phyloP scores from a whole-genome alignment of 805 yeast species.

The Metschnikowia amazonensis region DNA sequence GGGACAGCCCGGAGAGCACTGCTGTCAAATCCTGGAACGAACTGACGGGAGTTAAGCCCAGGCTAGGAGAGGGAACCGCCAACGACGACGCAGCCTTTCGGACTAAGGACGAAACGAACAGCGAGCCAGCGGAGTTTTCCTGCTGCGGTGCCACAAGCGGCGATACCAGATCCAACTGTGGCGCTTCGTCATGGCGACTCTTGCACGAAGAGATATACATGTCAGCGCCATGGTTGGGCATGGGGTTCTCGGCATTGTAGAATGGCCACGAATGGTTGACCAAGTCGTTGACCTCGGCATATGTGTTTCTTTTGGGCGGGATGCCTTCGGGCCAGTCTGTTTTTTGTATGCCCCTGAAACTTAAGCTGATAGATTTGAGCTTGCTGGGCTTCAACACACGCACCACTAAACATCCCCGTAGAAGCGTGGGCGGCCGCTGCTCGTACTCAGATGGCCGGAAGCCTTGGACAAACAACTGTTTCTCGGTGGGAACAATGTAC shows the following conservation, averaged over 20 bases:
- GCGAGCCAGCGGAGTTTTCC: conserved; percentile 18
- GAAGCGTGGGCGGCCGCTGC: conserved; percentile 69
- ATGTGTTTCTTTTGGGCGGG: conserved; percentile 77
- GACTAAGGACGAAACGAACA: conserved; percentile 23
- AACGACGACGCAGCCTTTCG: conserved; percentile 30
- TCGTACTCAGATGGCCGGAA: conserved; percentile 62
- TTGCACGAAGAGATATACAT: conserved; percentile 22
- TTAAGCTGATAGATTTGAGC: conserved; percentile 58
- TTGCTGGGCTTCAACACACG: conserved; percentile 69
- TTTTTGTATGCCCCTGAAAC: conserved; percentile 63
- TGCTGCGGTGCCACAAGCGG: conserved; percentile 29
- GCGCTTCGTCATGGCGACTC: neutral
- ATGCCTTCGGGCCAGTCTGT: conserved; percentile 99
- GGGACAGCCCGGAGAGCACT: conserved; percentile 23
- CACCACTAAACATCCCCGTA: conserved; percentile 74
- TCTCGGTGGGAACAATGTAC: conserved; percentile 77
- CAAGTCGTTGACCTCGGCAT: conserved; percentile 59
- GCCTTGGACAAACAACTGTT: conserved; percentile 76
- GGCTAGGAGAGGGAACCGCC: conserved; percentile 4
- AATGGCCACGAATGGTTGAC: conserved; percentile 91
- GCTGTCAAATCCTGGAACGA: conserved; percentile 24
- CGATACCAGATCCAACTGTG: conserved; percentile 19
- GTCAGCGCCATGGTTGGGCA: conserved; percentile 46
- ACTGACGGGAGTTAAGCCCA: conserved; percentile 21
- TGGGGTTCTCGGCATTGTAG: conserved; percentile 37